phyloP scores from a whole-genome alignment of 768 basidiomycete genomes.

The Lepiota subincarnata region DNA sequence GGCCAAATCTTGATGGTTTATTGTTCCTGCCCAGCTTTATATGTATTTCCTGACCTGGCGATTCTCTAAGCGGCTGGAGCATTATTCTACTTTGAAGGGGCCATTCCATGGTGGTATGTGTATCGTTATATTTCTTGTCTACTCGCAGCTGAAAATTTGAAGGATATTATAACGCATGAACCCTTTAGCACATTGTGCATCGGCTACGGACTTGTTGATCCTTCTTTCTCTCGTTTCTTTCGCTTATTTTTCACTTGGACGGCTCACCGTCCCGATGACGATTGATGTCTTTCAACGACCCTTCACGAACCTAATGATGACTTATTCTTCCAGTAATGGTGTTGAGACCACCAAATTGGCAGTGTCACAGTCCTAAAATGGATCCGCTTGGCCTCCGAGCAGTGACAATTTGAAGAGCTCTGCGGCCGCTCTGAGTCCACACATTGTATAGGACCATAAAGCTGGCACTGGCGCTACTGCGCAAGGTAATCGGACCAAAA shows the following conservation, averaged over 20 bases:
- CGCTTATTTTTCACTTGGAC: constrained; percentile 18
- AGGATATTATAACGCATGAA: constrained; percentile 55
- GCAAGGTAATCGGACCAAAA: constrained; percentile 22
- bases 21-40: constrained; percentile 49
- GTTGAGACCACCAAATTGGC: neutral
- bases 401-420: neutral
- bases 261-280: constrained; percentile 10
- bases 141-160: constrained; percentile 23
- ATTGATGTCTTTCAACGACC: constrained; percentile 7
- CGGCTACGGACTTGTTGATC: constrained; percentile 20
- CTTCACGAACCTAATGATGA: constrained; percentile 10
- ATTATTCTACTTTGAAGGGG: constrained; percentile 62
- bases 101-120: constrained; percentile 53
- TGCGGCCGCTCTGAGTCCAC: constrained; percentile 10
- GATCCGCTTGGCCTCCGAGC: constrained; percentile 7
- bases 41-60: constrained; percentile 77
- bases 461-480: constrained; percentile 12
- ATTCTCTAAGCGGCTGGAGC: constrained; percentile 65
- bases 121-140: constrained; percentile 14
- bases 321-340: constrained; percentile 5
- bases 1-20: constrained; percentile 12
- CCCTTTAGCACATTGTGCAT: constrained; percentile 7
- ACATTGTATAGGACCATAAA: constrained; percentile 7
- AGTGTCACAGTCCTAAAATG: constrained; percentile 1
- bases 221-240: constrained; percentile 25